Conservation (phyloP, 257 asterid genomes). For the Vinca minor region DNA sequence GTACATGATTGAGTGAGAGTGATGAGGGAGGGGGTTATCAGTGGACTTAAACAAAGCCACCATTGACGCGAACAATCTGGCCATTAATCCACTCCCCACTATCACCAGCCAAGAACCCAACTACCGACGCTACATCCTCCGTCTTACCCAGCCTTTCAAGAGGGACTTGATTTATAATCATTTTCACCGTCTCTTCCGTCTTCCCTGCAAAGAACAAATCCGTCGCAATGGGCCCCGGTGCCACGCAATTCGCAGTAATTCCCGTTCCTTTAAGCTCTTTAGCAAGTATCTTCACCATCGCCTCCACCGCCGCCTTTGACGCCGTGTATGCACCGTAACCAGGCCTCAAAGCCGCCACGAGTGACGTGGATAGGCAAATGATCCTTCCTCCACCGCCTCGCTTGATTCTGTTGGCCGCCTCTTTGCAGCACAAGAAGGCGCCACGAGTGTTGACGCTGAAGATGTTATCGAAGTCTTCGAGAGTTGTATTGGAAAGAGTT, state of each 20-base stretch:
- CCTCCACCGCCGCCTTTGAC: conserved; percentile 76
- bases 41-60: conserved; percentile 23
- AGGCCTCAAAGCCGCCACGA: conserved; percentile 42
- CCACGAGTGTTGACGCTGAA: conserved; percentile 53
- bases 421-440: conserved; percentile 49
- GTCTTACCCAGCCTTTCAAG: conserved; percentile 53
- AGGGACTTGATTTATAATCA: conserved; percentile 37
- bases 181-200: conserved; percentile 42
- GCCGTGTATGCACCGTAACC: conserved; percentile 53
- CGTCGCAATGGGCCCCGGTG: conserved; percentile 62
- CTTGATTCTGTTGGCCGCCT: conserved; percentile 44
- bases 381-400: conserved; percentile 71
- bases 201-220: conserved; percentile 55
- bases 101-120: conserved; percentile 55
- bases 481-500: conserved; percentile 28
- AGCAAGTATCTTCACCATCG: conserved; percentile 56
- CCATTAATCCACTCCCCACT: conserved; percentile 65
- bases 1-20: too few species aligned
- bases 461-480: conserved; percentile 45
- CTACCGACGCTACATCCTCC: conserved; percentile 44
- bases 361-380: conserved; percentile 40
- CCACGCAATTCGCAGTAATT: conserved; percentile 57
- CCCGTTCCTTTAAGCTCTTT: conserved; percentile 68
- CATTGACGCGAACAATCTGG: conserved; percentile 34
- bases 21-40: too few species aligned